A percentile compares a stretch with the other conserved stretches of the same genome.
Conservation (phyloP, 169 alveolate genomes). For the Eimeria necatrix region DNA sequence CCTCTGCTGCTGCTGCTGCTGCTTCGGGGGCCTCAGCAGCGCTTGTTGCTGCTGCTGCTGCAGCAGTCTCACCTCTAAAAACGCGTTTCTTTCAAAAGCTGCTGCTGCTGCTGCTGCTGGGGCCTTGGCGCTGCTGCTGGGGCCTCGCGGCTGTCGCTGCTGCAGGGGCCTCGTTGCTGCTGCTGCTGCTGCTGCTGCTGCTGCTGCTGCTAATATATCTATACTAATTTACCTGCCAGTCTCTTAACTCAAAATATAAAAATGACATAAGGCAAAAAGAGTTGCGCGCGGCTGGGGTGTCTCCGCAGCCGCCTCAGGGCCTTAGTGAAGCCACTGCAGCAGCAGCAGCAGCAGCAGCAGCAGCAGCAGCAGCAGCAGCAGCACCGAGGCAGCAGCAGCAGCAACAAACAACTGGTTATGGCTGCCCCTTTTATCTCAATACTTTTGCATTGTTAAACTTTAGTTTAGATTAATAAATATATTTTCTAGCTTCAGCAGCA, state of each 20-base stretch:
- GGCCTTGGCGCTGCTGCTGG: not conserved
- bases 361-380: not conserved
- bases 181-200: constrained; percentile 34
- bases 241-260: too few relatives aligned
- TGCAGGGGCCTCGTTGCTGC: not conserved
- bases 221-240: too few relatives aligned
- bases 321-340: not conserved
- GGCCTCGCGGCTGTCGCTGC: not conserved
- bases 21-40: too few relatives aligned
- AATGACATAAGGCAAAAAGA: too few relatives aligned
- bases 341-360: not conserved
- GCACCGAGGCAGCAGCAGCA: not conserved
- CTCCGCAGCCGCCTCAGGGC: not conserved
- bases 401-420: not conserved
- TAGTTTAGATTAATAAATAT: not conserved
- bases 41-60: too few relatives aligned
- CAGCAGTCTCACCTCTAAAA: too few relatives aligned
- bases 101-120: constrained; percentile 23
- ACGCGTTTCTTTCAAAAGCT: not conserved
- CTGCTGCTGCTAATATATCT: not conserved
- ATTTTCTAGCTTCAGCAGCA: not conserved
- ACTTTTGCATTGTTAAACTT: not conserved
- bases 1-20: too few relatives aligned
- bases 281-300: too few relatives aligned
- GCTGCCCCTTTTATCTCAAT: not conserved